phyloP scores from a whole-genome alignment of 179 eudicot genomes.

The Actinidia chinensis region DNA sequence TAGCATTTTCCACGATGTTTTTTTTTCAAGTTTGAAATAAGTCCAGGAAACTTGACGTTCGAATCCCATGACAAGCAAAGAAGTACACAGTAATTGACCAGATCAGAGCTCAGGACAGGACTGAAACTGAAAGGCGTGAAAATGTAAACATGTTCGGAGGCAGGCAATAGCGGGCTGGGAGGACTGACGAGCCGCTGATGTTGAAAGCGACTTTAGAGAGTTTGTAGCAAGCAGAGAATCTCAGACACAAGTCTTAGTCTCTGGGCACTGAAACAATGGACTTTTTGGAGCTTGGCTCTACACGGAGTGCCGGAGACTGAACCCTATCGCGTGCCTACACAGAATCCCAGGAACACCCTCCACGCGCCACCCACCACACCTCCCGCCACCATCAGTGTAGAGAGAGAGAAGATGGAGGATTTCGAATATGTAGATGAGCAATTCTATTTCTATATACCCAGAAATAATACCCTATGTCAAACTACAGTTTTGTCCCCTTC shows the following conservation, averaged over 20 bases:
- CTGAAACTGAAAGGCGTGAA: neutral
- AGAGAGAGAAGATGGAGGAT: too few species aligned
- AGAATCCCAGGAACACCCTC: neutral
- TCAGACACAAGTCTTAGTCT: neutral
- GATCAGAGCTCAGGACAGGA: neutral
- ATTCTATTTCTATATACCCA: too few species aligned
- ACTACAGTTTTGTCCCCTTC: too few species aligned
- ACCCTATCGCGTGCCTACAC: neutral
- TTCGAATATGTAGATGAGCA: too few species aligned
- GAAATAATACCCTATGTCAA: too few species aligned
- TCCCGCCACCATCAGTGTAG: too few species aligned
- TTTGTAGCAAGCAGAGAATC: conserved; percentile 8
- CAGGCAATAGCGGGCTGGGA: neutral
- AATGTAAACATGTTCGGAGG: neutral
- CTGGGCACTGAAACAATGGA: neutral
- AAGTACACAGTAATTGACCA: neutral
- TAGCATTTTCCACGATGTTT: too few species aligned
- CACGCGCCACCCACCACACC: too few species aligned
- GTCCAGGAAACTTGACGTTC: neutral
- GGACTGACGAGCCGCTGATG: neutral
- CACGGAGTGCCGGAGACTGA: neutral
- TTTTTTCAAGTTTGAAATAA: neutral
- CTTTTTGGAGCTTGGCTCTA: neutral
- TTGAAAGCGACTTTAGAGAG: neutral
- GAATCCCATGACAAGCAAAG: too few species aligned